These are phyloP conservation scores for Termitomyces eurrhizus DNA, from an alignment of 768 basidiomycete genomes.

Conservation along the genomic window DNA sequence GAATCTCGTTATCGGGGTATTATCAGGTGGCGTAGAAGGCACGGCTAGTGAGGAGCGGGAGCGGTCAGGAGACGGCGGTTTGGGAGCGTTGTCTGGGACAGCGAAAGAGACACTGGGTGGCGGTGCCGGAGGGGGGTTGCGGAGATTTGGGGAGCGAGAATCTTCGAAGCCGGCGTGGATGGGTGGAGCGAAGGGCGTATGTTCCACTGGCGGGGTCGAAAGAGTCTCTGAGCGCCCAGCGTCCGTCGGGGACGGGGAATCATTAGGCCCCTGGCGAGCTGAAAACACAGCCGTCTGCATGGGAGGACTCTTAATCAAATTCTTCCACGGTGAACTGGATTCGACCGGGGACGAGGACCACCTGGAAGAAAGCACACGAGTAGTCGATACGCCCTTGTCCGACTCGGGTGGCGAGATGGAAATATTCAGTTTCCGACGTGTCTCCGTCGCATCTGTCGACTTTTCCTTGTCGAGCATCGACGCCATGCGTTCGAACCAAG, in stretches of 20 bases:
- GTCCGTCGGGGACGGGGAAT: conserved; percentile 34
- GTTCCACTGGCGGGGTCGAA: background rate
- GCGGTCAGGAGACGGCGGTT: conserved; percentile 1
- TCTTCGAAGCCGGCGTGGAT: conserved; percentile 30
- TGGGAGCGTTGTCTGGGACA: background rate
- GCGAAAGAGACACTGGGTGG: background rate
- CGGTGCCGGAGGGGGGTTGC: background rate
- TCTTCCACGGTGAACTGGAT: conserved; percentile 28
- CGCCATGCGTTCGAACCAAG: conserved; percentile 27
- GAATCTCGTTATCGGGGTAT: conserved; percentile 40
- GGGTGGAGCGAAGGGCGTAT: conserved; percentile 23
- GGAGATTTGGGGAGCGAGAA: conserved; percentile 12
- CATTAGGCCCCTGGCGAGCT: conserved; percentile 25
- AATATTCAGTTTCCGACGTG: conserved; percentile 37
- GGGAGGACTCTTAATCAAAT: conserved; percentile 22
- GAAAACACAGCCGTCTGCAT: conserved; percentile 23
- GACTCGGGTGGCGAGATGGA: conserved; percentile 27
- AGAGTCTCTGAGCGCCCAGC: conserved; percentile 24
- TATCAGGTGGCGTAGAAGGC: conserved; percentile 13
- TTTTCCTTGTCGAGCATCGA: conserved; percentile 21
- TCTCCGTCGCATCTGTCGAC: background rate
- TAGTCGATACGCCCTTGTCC: conserved; percentile 19
- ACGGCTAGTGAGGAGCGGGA: conserved; percentile 11
- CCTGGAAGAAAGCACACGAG: conserved; percentile 20
- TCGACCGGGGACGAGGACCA: conserved; percentile 37